Evolutionary conservation across 225 moss, liverwort and hornwort species (phyloP).

Genomic region (Physcomitrellopsis africana): DNA sequence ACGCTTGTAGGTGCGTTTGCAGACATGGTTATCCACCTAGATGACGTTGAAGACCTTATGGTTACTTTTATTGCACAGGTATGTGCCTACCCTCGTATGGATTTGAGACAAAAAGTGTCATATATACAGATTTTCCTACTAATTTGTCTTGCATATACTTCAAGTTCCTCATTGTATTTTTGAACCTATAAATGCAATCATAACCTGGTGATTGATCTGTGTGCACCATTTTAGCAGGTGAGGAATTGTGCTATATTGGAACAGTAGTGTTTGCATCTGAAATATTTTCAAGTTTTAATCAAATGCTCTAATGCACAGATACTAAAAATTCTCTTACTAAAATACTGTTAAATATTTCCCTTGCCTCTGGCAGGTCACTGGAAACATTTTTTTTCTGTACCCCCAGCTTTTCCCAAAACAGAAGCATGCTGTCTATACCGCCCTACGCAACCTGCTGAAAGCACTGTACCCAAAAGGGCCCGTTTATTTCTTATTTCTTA

Average conservation of each 20-base stretch:
- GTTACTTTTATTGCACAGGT: slow-evolving; percentile 95
- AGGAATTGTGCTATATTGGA: not conserved
- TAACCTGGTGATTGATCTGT: not conserved
- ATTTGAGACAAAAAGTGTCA: not conserved
- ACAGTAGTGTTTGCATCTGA: not conserved
- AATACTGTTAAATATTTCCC: slow-evolving; percentile 4
- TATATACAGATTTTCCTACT: slow-evolving; percentile 5
- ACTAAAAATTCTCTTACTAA: slow-evolving; percentile 16
- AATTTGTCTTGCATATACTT: not conserved
- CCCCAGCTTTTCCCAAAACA: slow-evolving; percentile 89
- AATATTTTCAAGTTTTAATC: slow-evolving; percentile 12
- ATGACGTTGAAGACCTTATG: slow-evolving; percentile 86
- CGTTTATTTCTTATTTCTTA: slow-evolving; percentile 75
- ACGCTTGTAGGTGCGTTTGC: slow-evolving; percentile 89
- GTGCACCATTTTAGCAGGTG: not conserved
- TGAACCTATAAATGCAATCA: slow-evolving; percentile 16
- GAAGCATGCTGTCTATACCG: slow-evolving; percentile 71
- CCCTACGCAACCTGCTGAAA: slow-evolving; percentile 70
- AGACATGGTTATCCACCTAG: slow-evolving; percentile 82
- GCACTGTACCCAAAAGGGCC: slow-evolving; percentile 79
- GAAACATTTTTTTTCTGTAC: slow-evolving; percentile 87
- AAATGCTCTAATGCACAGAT: not conserved
- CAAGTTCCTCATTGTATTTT: slow-evolving; percentile 4
- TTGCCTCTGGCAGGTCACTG: slow-evolving; percentile 65
- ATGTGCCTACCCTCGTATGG: slow-evolving; percentile 18